These are phyloP conservation scores for Amauroascus verrucosus DNA, from an alignment of 2,329 filamentous ascomycete species.

Conservation along the genomic window DNA sequence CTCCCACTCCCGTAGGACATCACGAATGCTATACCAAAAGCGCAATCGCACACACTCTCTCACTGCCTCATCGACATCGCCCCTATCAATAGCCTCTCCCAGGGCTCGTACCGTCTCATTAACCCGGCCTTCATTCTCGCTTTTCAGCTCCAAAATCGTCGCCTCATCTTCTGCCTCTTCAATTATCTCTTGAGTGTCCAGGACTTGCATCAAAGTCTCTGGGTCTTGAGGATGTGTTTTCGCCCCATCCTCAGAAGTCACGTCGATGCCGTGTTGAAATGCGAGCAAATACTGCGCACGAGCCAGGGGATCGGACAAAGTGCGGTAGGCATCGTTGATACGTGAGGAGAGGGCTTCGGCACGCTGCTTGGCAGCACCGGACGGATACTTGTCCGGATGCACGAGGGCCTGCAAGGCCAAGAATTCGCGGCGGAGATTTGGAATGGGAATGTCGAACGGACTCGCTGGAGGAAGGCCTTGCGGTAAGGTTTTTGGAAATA, in stretches of 20 bases:
- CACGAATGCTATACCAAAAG: conserved; percentile 84
- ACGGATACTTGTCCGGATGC: conserved; percentile 42
- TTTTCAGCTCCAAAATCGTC: conserved; percentile 55
- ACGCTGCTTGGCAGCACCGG: conserved; percentile 40
- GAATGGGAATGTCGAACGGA: conserved; percentile 62
- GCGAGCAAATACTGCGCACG: conserved; percentile 80
- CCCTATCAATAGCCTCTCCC: conserved; percentile 53
- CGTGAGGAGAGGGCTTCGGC: conserved; percentile 70
- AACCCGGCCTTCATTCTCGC: conserved; percentile 60
- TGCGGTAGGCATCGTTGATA: conserved; percentile 89
- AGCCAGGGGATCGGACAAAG: conserved; percentile 63
- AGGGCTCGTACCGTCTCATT: conserved; percentile 51
- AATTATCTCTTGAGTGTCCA: conserved; percentile 69
- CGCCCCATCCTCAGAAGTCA: conserved; percentile 62
- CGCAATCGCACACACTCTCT: conserved; percentile 64
- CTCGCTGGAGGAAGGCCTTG: conserved; percentile 65
- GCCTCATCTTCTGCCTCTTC: conserved; percentile 56
- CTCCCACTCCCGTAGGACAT: conserved; percentile 76
- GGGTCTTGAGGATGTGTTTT: conserved; percentile 57
- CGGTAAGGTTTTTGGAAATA: conserved; percentile 75
- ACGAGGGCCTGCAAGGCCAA: conserved; percentile 60
- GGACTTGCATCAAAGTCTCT: conserved; percentile 70
- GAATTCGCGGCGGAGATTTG: conserved; percentile 70
- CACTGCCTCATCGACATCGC: conserved; percentile 57
- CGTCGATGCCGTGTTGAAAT: conserved; percentile 58